phyloP scores from a whole-genome alignment of 805 yeast species.

The Nakazawaea molendinolei region DNA sequence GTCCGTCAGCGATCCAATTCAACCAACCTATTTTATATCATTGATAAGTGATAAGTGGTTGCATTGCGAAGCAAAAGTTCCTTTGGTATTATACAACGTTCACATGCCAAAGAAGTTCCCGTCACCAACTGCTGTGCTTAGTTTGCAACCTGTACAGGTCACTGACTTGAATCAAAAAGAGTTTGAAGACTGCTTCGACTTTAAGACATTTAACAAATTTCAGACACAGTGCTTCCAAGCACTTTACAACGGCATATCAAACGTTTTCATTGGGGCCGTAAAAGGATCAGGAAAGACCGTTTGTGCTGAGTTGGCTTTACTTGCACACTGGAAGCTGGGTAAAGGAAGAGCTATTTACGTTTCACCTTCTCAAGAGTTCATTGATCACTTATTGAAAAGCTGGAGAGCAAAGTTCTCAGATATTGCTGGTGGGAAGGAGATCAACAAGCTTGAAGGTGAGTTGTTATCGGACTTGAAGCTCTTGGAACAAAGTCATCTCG shows the following conservation, averaged over 20 bases:
- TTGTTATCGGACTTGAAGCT: conserved; percentile 44
- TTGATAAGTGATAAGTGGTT: conserved; percentile 82
- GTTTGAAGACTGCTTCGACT: conserved; percentile 38
- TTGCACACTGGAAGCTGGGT: conserved; percentile 65
- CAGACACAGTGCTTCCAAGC: conserved; percentile 68
- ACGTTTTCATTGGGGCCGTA: conserved; percentile 60
- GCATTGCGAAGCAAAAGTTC: conserved; percentile 58
- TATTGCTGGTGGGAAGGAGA: conserved; percentile 49
- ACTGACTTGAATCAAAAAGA: conserved; percentile 42
- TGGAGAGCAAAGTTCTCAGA: conserved; percentile 50
- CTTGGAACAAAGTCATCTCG: conserved; percentile 55
- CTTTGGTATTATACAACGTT: conserved; percentile 48
- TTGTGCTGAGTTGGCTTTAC: conserved; percentile 65
- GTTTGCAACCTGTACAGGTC: conserved; percentile 41
- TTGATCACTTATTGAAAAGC: conserved; percentile 36
- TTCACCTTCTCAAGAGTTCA: conserved; percentile 51
- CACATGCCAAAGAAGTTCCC: conserved; percentile 59
- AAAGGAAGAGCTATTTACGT: conserved; percentile 69
- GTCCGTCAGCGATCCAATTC: conserved; percentile 46
- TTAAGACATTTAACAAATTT: conserved; percentile 56
- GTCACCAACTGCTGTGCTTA: conserved; percentile 52
- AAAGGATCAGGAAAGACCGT: conserved; percentile 74
- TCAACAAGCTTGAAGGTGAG: conserved; percentile 56
- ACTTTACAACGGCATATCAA: conserved; percentile 51
- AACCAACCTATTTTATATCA: conserved; percentile 69